phyloP scores from a whole-genome alignment of 2,329 filamentous ascomycete species.

The Didymella glomerata region DNA sequence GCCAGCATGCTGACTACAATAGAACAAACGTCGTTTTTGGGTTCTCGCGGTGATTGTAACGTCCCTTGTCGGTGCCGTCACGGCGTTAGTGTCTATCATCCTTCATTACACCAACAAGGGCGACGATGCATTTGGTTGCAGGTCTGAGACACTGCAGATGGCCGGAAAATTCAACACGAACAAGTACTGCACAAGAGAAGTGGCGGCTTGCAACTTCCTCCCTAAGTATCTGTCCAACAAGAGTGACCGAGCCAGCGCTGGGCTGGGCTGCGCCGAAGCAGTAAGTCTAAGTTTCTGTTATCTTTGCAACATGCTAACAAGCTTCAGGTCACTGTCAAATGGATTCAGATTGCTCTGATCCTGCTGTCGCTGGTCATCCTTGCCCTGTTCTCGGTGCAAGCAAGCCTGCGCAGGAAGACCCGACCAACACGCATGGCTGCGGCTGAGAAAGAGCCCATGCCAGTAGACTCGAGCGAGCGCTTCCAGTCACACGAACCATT shows the following conservation, averaged over 20 bases:
- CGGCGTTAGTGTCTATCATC: constrained; percentile 35
- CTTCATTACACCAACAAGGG: constrained; percentile 40
- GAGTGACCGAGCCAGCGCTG: constrained; percentile 22
- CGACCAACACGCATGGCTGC: constrained; percentile 14
- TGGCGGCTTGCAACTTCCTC: constrained; percentile 39
- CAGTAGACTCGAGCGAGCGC: constrained; percentile 7
- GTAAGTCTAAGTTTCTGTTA: constrained; percentile 26
- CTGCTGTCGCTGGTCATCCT: constrained; percentile 31
- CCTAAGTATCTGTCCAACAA: constrained; percentile 24
- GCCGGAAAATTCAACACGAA: constrained; percentile 37
- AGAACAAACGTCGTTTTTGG: constrained; percentile 43
- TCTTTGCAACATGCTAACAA: neutral
- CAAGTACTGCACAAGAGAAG: constrained; percentile 40
- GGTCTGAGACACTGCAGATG: constrained; percentile 30
- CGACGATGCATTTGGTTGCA: constrained; percentile 37
- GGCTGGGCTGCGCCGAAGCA: constrained; percentile 37
- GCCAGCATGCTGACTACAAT: constrained; percentile 12
- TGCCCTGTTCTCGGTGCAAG: constrained; percentile 36
- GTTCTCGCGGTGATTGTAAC: constrained; percentile 33
- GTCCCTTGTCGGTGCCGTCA: constrained; percentile 24
- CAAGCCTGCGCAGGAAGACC: constrained; percentile 34
- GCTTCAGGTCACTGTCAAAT: constrained; percentile 39
- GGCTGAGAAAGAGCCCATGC: constrained; percentile 17
- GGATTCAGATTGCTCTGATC: constrained; percentile 40
- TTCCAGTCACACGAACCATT: constrained; percentile 10